Base-by-base conservation (phyloP, 176 grass and related monocot genomes). In the Ampelocalamus luodianensis region DNA sequence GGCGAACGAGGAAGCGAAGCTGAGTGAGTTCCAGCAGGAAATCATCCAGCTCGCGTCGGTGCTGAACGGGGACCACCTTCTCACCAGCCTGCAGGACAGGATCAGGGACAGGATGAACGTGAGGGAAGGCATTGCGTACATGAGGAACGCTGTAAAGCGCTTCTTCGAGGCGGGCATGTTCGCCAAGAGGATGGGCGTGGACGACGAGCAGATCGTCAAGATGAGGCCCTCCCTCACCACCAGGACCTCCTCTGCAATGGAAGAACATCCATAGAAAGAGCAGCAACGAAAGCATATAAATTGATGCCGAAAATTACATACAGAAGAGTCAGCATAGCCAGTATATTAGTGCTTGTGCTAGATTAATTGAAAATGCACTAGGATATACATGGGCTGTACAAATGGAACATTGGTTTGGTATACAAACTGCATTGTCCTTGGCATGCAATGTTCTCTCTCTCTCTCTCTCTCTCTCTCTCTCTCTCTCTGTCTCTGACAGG, bases 191-290 rank as follows among this genome's bases (percentile, higher is more conserved):
- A 94, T 97, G 96, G 96, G 91, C 36, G 90, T 94, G 13, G 68
- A 92, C 60, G 88, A 86, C 5, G 96, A 96, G 46, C 93, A 96
- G 69, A 96, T 99, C 24, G 93, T 99, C 81, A 82, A 95, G 86
- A 99, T 99, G 96, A 95, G 96, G 82, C 96, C 96, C 0, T 99
- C 96, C 1, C 88, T 99, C 38, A 99, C 93, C 23, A 94, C 93
- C 69, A 80, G 93, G 80, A 80, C 72, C 10, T 84, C 93, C 24
- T 15, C 81, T 1, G 26, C 38, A 0, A 38, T 64, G 0, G 46
- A 49, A 49, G 38, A 59, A 44, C 65, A 71, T 36, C 91, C 96
- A 18, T 98, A 88, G 87, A 51, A 4, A 20, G 18, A 13, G 15
- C 7, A 14, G 14, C 7, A 42, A 26, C 32, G 76, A 15, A 49